Base-by-base conservation (phyloP, 331 rosid species). In the Telfairia occidentalis region DNA sequence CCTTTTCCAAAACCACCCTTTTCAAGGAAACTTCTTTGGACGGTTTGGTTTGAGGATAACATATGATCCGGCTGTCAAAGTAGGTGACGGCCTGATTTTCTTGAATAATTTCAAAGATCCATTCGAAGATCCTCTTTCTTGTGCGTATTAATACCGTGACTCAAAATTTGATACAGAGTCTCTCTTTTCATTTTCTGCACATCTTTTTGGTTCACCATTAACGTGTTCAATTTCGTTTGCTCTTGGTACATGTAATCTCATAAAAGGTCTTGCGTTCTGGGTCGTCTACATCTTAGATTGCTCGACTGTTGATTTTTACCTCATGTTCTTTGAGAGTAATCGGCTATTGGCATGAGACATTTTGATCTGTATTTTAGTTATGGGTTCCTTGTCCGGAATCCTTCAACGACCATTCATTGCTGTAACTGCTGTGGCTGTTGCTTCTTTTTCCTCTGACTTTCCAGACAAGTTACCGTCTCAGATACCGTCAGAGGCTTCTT, bases 381-480 rank as follows among this genome's bases (percentile, higher is more conserved):
- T 95, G 98, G 82, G 84, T 86, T 88, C 90, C 63, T 83, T 90
- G 77, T 85, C 92, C 9, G 97, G 98, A 75, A 74, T 80, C 60
- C 79, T 95, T 83, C 98, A 90, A 77, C 81, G 99, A 5, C 99
- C 99, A 43, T 85, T 95, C n/a, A 83, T 85, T n/a, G 99, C 99
- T 13, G 96, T 97, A 9, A 86, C 89, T 15, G 97, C 97, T 3
- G 88, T 95, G 53, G 90, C 92, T 26, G 86, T 63, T 0, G 93
- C 99, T 52, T 95, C 96, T 46, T 82, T 91, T 73, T 95, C 97
- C 30, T 32, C 84, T 15, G 97, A 93, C 35, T 45, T 89, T 28
- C 81, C 91, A 0, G 85, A 85, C 34, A 86, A 80, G 77, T 60
- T 86, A 45, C 88, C 94, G 1, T 78, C 87, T 34, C 61, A 40